A percentile compares a stretch with the other conserved stretches of the same genome.
Conservation (phyloP, 2,329 filamentous ascomycete species). For the Ophiostoma himal-ulmi region DNA sequence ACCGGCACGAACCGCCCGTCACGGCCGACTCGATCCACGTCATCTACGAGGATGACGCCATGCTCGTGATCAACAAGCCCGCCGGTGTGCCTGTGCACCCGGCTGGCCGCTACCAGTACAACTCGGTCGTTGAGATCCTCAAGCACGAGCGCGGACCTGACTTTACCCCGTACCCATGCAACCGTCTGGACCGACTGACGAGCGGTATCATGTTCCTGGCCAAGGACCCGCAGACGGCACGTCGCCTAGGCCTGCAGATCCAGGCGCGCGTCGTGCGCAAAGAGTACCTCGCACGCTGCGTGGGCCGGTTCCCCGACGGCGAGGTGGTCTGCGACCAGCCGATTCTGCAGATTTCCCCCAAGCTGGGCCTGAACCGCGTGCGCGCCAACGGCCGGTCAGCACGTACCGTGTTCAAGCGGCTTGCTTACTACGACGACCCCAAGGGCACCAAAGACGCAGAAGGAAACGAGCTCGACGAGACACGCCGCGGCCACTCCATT, state of each 20-base stretch:
- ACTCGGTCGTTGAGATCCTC: constrained; percentile 91
- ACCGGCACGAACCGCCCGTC: constrained; percentile 92
- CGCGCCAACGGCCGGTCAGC: constrained; percentile 87
- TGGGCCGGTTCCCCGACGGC: constrained; percentile 84
- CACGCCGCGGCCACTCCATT: constrained; percentile 71
- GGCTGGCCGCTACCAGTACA: constrained; percentile 91
- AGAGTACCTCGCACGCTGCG: constrained; percentile 89
- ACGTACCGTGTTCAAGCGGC: constrained; percentile 80
- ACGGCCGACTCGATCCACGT: constrained; percentile 72
- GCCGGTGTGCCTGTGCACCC: constrained; percentile 92
- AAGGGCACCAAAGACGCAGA: not conserved
- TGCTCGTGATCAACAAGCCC: constrained; percentile 96
- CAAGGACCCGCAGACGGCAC: constrained; percentile 75
- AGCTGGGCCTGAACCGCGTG: constrained; percentile 90
- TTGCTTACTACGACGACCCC: constrained; percentile 68
- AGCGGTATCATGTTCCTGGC: constrained; percentile 98
- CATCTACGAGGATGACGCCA: constrained; percentile 84
- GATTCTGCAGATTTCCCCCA: constrained; percentile 88
- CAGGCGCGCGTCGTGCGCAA: constrained; percentile 78
- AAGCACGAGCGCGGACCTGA: constrained; percentile 60
- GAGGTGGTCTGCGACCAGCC: constrained; percentile 90
- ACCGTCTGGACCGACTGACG: constrained; percentile 87
- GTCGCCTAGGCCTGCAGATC: constrained; percentile 70
- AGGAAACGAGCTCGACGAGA: not conserved
- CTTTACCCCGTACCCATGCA: constrained; percentile 66